Evolutionary conservation across 2,329 filamentous ascomycete genomes (phyloP), one percentile per base, ranked within the genome.

Genomic region (Diaporthe eres): DNA sequence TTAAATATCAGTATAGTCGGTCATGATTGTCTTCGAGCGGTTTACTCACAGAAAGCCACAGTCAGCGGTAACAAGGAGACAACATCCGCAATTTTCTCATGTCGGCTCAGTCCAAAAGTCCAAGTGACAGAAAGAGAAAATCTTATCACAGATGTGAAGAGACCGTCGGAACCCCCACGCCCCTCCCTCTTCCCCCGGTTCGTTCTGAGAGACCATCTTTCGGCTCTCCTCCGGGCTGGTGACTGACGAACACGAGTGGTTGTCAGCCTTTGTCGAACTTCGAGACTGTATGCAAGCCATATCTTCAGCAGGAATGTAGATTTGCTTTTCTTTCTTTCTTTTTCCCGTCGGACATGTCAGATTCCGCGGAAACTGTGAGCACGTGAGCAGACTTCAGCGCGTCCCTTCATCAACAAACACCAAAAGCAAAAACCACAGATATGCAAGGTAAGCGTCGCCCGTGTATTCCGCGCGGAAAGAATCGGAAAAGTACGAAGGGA

Each of bases 371-470:
- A 53, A 39, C 10, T 7, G 42, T 19, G 47, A 68, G n/a, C 65
- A 39, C 44, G 65, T 39, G 63, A 39, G 47, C 25, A 5, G 44
- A 47, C 28, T 34, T 17, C 44, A 37, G 28, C 12, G 63, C 47
- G 39, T 53, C 31, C 47, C 15, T 51, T 68, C 63, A 39, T 37
- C 19, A 34, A 17, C 47, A 28, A 28, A 37, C 10, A n/a, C 13
- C 60, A 51, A 12, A 68, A 68, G 63, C 47, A 68, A 51, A 51
- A 53, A n/a, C 22, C 31, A 37, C 13, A 8, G 9, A n/a, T 68
- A 49, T 68, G 63, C 63, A 39, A 39, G 47, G 63, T 37, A 37
- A 47, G 63, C 47, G 15, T n/a, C 63, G 22, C 19, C 63, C 63
- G 22, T 39, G 44, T n/a, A 15, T 49, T 34, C 47, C 44, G 28